phyloP scores from a whole-genome alignment of 2,329 filamentous ascomycete species.

The Epichloe elymi region DNA sequence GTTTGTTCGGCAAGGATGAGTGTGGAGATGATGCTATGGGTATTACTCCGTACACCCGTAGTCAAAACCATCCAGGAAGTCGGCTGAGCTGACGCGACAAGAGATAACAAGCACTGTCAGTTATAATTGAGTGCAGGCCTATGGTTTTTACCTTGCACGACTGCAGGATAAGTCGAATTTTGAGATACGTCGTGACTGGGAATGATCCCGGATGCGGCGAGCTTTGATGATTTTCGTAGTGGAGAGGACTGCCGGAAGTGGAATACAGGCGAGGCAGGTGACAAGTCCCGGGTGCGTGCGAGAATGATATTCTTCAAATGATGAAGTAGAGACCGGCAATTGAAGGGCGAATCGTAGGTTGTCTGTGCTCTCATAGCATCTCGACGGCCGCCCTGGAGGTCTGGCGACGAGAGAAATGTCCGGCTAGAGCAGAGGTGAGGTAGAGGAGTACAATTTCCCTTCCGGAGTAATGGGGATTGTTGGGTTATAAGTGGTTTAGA shows the following conservation, averaged over 20 bases:
- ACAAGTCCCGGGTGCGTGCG: not conserved
- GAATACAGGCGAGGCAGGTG: not conserved
- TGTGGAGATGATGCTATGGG: conserved; percentile 1
- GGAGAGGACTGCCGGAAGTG: not conserved
- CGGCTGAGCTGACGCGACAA: not conserved
- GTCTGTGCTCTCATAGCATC: not conserved
- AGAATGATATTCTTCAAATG: not conserved
- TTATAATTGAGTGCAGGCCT: too few species aligned
- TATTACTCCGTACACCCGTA: not conserved
- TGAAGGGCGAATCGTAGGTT: not conserved
- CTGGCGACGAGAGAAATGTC: not conserved
- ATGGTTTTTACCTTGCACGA: not conserved
- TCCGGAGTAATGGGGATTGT: not conserved
- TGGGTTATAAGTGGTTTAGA: not conserved
- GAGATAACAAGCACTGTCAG: not conserved
- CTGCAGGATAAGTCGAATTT: too few species aligned
- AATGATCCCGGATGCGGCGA: not conserved
- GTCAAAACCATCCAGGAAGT: not conserved
- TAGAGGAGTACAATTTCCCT: not conserved
- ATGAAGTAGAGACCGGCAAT: not conserved
- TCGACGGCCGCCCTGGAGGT: not conserved
- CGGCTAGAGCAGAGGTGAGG: not conserved
- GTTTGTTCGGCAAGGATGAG: not conserved
- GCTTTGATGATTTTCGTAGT: not conserved
- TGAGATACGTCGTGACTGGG: not conserved